Base-by-base conservation (phyloP, 805 yeast species). In the Yamadazyma phyllophila region DNA sequence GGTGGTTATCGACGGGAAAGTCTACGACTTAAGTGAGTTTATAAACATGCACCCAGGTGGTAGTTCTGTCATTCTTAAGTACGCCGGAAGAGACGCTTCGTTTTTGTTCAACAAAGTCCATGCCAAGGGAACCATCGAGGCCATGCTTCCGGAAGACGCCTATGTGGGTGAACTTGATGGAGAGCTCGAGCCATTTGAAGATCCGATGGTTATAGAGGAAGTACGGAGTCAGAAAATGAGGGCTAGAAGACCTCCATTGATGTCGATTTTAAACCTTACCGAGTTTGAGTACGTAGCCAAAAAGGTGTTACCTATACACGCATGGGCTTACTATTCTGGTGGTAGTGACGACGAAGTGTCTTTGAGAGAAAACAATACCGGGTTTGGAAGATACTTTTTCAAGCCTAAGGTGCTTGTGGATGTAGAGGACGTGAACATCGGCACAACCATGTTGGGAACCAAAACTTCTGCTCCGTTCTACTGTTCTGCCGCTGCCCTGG, bases 21-120 rank as follows among this genome's bases (percentile, higher is more conserved):
- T 92, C 27, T 92, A 91, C 63, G 84, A 92, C 60, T 92, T 92
- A 42, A 85, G 96, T 1, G 73, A 66, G 2, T 86, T 86, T 52
- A 56, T 85, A 29, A 81, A 80, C 20, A 86, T 82, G 59, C 95
- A 86, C 59, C 88, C 88, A 1, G 88, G 79, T 27, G 88, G 88
- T 14, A 69, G 68, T 7, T 82, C 78, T 44, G 54, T 81, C 20
- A 72, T 82, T 40, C 47, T 79, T 42, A 79, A 77, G 4, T 76
- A 75, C 53, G 83, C 80, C 30, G 88, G 85, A 15, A 73, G 74
- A 52, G 85, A 80, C 54, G 65, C 80, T 41, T 86, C 97, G 6
- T 80, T 78, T 61, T 13, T 63, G 38, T 63, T 63, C 50, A 66
- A 69, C 59, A 67, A 70, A 54, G 69, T 72, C 60, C 81, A 76